A percentile compares a stretch with the other conserved stretches of the same genome.
Evolutionary conservation across 768 basidiomycete species (phyloP).

Genomic region (Kwoniella shandongensis): DNA sequence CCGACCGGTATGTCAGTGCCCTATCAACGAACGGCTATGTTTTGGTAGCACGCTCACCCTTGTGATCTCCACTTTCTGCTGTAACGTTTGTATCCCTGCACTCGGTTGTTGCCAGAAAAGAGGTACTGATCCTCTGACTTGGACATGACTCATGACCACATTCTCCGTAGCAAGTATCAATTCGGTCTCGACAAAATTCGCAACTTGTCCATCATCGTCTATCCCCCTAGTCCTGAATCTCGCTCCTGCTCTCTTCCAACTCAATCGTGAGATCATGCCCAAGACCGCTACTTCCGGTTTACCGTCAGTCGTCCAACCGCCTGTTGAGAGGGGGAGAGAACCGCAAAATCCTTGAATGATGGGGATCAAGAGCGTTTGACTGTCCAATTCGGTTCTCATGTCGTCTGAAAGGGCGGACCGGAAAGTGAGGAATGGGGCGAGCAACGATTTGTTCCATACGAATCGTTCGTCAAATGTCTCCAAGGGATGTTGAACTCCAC

Average conservation of each 20-base stretch:
- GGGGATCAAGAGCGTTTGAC: constrained; percentile 62
- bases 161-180: constrained; percentile 82
- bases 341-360: constrained; percentile 94
- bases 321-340: constrained; percentile 67
- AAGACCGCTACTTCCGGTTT: constrained; percentile 67
- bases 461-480: constrained; percentile 51
- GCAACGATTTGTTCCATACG: constrained; percentile 94
- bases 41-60: constrained; percentile 32
- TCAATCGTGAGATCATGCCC: constrained; percentile 81
- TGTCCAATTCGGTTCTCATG: constrained; percentile 74
- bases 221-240: constrained; percentile 96
- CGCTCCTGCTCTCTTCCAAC: constrained; percentile 94
- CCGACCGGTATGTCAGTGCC: neutral
- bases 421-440: constrained; percentile 83
- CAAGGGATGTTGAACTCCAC: constrained; percentile 33
- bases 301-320: constrained; percentile 61
- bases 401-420: constrained; percentile 69
- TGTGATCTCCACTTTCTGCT: constrained; percentile 83
- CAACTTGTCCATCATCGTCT: constrained; percentile 88
- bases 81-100: constrained; percentile 74
- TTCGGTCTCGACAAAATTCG: constrained; percentile 98
- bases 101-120: constrained; percentile 99
- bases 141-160: constrained; percentile 85
- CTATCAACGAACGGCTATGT: too few species aligned
- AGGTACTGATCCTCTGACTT: constrained; percentile 93